Evolutionary conservation across 192 early-diverging fungal genomes (phyloP).

Genomic region (Entomortierella beljakovae): DNA sequence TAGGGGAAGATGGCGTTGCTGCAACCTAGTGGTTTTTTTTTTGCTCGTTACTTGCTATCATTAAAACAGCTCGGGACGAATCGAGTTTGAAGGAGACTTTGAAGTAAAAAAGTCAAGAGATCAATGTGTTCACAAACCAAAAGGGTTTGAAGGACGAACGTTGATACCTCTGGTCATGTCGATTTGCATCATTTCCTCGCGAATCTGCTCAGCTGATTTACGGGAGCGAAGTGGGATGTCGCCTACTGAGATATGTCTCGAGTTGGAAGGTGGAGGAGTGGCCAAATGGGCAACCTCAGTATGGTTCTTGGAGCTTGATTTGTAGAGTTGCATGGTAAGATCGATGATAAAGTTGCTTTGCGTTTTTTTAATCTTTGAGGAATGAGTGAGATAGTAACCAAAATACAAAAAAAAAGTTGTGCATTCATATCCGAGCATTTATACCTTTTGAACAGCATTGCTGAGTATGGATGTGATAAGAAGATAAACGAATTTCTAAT

Average conservation of each 20-base stretch:
- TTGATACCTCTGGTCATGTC: slow-evolving; percentile 25
- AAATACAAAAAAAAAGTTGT: too few relatives aligned
- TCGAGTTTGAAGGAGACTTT: not conserved
- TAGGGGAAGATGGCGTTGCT: not conserved
- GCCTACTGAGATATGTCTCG: slow-evolving; percentile 23
- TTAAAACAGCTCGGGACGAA: slow-evolving; percentile 15
- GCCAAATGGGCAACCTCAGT: too few relatives aligned
- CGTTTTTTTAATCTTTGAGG: too few relatives aligned
- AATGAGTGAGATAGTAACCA: too few relatives aligned
- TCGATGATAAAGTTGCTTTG: too few relatives aligned
- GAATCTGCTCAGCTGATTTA: slow-evolving; percentile 18
- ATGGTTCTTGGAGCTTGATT: too few relatives aligned
- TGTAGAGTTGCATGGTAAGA: too few relatives aligned
- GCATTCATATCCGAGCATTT: too few relatives aligned
- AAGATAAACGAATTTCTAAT: too few relatives aligned
- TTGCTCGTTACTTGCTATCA: not conserved
- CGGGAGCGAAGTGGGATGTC: not conserved
- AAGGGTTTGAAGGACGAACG: slow-evolving; percentile 33
- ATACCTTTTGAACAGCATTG: too few relatives aligned
- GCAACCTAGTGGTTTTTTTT: not conserved
- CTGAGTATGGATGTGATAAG: too few relatives aligned
- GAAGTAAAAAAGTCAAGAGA: not conserved
- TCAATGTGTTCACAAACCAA: slow-evolving; percentile 10
- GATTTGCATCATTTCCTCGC: slow-evolving; percentile 39
- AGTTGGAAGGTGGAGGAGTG: slow-evolving; percentile 6